phyloP scores from a whole-genome alignment of 805 yeast species.

The Isabelozyma gotoi region DNA sequence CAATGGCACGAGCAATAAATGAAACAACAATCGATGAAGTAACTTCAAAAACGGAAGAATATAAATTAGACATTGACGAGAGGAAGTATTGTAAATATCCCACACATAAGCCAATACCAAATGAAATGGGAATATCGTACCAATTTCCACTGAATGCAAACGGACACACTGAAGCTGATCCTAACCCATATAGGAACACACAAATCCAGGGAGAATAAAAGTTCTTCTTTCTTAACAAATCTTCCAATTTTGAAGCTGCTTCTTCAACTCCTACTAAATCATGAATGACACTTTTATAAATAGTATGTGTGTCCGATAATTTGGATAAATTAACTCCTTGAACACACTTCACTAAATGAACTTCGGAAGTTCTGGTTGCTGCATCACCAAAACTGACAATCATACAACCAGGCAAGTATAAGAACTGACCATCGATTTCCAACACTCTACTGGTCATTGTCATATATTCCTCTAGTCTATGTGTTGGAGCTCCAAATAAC shows the following conservation, averaged over 20 bases:
- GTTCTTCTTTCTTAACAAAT: slow-evolving; percentile 58
- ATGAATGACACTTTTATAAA: slow-evolving; percentile 88
- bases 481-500: slow-evolving; percentile 96
- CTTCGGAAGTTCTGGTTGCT: slow-evolving; percentile 91
- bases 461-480: slow-evolving; percentile 90
- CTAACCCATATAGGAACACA: slow-evolving; percentile 75
- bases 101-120: slow-evolving; percentile 76
- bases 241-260: slow-evolving; percentile 72
- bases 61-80: slow-evolving; percentile 78
- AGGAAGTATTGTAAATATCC: slow-evolving; percentile 80
- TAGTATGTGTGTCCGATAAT: slow-evolving; percentile 74
- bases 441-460: slow-evolving; percentile 87
- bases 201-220: slow-evolving; percentile 76
- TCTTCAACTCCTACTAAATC: slow-evolving; percentile 87
- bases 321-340: slow-evolving; percentile 86
- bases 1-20: slow-evolving; percentile 85
- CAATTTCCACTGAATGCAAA: slow-evolving; percentile 87
- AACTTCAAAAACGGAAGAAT: slow-evolving; percentile 89
- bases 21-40: slow-evolving; percentile 84
- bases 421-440: slow-evolving; percentile 89
- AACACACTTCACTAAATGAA: slow-evolving; percentile 80
- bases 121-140: slow-evolving; percentile 82
- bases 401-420: slow-evolving; percentile 95
- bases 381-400: slow-evolving; percentile 91
- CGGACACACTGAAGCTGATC: slow-evolving; percentile 81